Evolutionary conservation across 805 yeast species (phyloP).

Genomic region (Brettanomyces naardenensis): DNA sequence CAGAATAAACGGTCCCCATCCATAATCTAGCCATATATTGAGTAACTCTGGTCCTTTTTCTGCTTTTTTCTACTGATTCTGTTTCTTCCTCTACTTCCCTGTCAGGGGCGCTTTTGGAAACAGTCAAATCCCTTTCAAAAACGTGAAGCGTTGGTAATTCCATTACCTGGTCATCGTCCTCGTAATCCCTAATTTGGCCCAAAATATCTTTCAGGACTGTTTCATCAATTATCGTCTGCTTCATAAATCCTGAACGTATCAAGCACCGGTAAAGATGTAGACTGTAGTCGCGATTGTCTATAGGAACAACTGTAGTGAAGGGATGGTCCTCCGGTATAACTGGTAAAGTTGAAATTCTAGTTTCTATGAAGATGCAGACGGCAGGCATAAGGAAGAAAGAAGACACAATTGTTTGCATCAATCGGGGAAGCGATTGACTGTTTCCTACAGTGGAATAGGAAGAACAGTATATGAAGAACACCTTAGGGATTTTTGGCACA

Average conservation of each 20-base stretch:
- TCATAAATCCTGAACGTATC: constrained; percentile 44
- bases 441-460: constrained; percentile 29
- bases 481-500: constrained; percentile 23
- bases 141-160: constrained; percentile 20
- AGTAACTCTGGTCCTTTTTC: neutral
- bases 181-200: constrained; percentile 4
- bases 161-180: neutral
- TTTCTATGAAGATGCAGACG: constrained; percentile 35
- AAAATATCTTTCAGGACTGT: constrained; percentile 15
- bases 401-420: constrained; percentile 30
- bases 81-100: neutral
- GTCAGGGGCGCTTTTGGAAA: constrained; percentile 5
- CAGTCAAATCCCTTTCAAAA: constrained; percentile 18
- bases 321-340: constrained; percentile 25
- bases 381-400: constrained; percentile 37
- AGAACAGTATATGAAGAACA: constrained; percentile 36
- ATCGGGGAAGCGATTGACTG: constrained; percentile 38
- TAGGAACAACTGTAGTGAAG: constrained; percentile 32
- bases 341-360: constrained; percentile 36
- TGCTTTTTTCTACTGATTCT: neutral
- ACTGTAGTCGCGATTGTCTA: constrained; percentile 25
- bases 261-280: constrained; percentile 43
- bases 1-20: neutral
- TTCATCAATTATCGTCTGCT: constrained; percentile 19
- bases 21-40: neutral